Conservation (phyloP, 805 yeast species). For the Starmera caribaea region DNA sequence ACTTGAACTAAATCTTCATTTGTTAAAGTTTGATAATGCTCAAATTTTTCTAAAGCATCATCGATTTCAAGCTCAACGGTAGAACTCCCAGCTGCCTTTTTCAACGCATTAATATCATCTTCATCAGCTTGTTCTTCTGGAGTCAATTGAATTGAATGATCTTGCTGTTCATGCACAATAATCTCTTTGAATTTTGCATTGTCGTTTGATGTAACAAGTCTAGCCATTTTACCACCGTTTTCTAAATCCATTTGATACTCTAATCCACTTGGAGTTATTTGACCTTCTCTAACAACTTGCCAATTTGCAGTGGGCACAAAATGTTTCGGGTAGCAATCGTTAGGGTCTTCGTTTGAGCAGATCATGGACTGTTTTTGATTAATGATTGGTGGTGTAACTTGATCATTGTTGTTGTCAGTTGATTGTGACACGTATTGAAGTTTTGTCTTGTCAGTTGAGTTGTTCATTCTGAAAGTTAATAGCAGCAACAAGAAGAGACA, state of each 20-base stretch:
- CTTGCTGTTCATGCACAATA: constrained; percentile 8
- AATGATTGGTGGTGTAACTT: constrained; percentile 1
- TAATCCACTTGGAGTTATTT: constrained; percentile 69
- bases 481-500: no score
- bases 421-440: not conserved
- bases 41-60: constrained; percentile 10
- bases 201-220: constrained; percentile 27
- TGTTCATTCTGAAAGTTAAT: no score
- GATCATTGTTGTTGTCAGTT: constrained; percentile 1
- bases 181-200: constrained; percentile 6
- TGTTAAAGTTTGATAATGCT: constrained; percentile 6
- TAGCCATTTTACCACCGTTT: constrained; percentile 67
- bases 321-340: constrained; percentile 51
- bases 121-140: constrained; percentile 10
- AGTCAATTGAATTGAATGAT: constrained; percentile 5
- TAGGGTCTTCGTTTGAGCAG: constrained; percentile 32
- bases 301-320: constrained; percentile 63
- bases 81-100: constrained; percentile 14
- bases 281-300: constrained; percentile 63
- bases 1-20: constrained; percentile 9
- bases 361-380: constrained; percentile 12
- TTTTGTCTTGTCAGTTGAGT: no score
- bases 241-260: constrained; percentile 21
- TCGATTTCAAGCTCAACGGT: constrained; percentile 10
- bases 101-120: constrained; percentile 12